Evolutionary conservation across 495 filamentous ascomycete genomes (phyloP).

Genomic region (Xylaria venustula): DNA sequence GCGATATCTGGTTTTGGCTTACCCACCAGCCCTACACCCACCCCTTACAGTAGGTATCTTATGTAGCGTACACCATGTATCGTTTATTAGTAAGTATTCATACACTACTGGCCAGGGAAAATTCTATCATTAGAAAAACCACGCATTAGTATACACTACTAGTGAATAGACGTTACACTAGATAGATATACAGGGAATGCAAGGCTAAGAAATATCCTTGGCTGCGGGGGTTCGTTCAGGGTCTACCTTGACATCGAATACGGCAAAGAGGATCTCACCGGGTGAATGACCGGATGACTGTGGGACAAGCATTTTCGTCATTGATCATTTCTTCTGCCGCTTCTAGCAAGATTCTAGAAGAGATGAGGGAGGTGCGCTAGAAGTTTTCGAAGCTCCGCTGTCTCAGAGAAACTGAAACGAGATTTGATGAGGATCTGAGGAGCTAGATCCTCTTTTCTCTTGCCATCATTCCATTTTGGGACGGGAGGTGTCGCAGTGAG

Average conservation of each 20-base stretch:
- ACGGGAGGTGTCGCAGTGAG: background rate
- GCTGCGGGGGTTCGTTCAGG: slow-evolving; percentile 2
- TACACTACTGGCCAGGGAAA: background rate
- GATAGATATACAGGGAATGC: background rate
- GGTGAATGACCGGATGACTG: background rate
- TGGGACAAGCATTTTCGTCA: background rate
- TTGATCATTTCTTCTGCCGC: background rate
- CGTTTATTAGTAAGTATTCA: background rate
- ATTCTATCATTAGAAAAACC: slow-evolving; percentile 16
- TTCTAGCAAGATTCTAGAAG: slow-evolving; percentile 13
- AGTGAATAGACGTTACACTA: no score
- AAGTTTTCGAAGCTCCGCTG: slow-evolving; percentile 3
- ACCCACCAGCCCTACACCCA: slow-evolving; percentile 3
- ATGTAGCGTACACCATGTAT: background rate
- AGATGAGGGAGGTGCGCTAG: background rate
- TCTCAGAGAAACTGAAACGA: slow-evolving; percentile 5
- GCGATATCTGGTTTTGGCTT: background rate
- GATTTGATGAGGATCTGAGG: slow-evolving; percentile 4
- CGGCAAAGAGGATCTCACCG: background rate
- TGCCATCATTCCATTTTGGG: background rate
- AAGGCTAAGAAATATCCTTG: background rate
- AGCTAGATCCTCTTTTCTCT: slow-evolving; percentile 2
- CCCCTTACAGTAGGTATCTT: no score
- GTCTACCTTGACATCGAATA: background rate
- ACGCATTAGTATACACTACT: slow-evolving; percentile 17